A percentile compares a stretch with the other conserved stretches of the same genome.
phyloP scores from a whole-genome alignment of 2,329 filamentous ascomycete species.

The Teratosphaeria zuluensis region DNA sequence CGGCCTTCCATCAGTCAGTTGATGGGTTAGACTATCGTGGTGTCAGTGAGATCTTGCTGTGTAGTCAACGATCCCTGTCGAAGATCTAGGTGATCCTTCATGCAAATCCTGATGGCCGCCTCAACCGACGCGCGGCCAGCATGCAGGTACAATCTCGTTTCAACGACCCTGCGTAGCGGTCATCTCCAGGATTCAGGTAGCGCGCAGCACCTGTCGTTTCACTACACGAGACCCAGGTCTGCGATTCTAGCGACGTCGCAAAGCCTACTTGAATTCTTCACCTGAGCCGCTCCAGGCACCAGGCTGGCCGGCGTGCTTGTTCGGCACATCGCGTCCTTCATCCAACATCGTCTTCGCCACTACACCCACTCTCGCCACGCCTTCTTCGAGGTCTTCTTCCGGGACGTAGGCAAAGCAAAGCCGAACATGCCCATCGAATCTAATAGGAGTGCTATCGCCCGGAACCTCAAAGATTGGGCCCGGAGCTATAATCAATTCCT shows the following conservation, averaged over 20 bases:
- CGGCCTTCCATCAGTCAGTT: not conserved
- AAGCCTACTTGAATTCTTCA: not conserved
- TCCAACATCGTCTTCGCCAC: constrained; percentile 35
- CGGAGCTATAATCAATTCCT: constrained; percentile 57
- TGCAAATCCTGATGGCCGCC: not conserved
- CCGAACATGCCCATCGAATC: constrained; percentile 52
- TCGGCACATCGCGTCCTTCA: not conserved
- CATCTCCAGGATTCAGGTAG: too few relatives aligned
- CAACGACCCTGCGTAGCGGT: not conserved
- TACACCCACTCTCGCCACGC: constrained; percentile 51
- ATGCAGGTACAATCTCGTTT: not conserved
- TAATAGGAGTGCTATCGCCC: constrained; percentile 34
- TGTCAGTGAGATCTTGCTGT: not conserved
- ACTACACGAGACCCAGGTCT: not conserved
- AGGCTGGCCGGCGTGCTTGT: not conserved
- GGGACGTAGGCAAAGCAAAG: constrained; percentile 67
- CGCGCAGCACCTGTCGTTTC: not conserved
- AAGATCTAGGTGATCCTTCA: not conserved
- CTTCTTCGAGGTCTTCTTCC: constrained; percentile 55
- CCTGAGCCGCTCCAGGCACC: not conserved
- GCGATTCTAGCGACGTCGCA: not conserved
- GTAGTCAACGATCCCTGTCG: not conserved
- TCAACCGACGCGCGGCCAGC: not conserved
- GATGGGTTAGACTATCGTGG: not conserved
- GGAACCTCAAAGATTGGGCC: constrained; percentile 59